Base-by-base conservation (phyloP, 257 asterid genomes). In the Gentiana dahurica region DNA sequence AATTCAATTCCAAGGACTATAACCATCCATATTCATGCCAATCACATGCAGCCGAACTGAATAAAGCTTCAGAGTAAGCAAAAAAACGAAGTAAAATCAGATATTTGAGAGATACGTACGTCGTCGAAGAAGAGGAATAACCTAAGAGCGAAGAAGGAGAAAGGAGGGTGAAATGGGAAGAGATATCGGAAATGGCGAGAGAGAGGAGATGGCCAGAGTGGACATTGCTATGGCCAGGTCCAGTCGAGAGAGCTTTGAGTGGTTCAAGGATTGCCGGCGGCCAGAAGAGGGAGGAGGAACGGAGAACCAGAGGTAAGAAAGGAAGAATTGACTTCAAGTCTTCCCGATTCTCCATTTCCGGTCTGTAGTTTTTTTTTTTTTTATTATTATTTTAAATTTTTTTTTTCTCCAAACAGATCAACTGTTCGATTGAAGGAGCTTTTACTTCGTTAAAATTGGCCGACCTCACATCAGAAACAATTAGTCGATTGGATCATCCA, bases 121-220 rank as follows among this genome's bases (percentile, higher is more conserved):
- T 82, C 88, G 62, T 90, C 95, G 49, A 90, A 87, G 82, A 78
- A 90, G 66, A 82, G 76, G 87, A 57, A 61, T 77, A 69, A 37
- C 96, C 97, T 41, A 73, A 74, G 13, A 81, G 57, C 53, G 85
- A 78, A 49, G 86, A 75, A 43, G 72, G 24, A 6, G 74, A 69
- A 53, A 81, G 76, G 43, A 75, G 48, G 45, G 54, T 12, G 65
- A 57, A 62, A 6, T 34, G 34, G 51, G 71, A 51, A 35, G 87
- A 80, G 11, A 87, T 66, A 68, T 87, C 91, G 15, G 82, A 71
- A 49, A 90, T 65, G 56, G 89, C 94, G 38, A 80, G 67, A 62
- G 81, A 76, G 44, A 90, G 80, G 50, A 73, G 67, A 49, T 78
- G 71, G 32, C 98, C 98, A 34, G 96, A 78, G 67, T 68, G 57